Evolutionary conservation across 2,329 filamentous ascomycete species (phyloP).

Genomic region (Alternaria ethzedia): DNA sequence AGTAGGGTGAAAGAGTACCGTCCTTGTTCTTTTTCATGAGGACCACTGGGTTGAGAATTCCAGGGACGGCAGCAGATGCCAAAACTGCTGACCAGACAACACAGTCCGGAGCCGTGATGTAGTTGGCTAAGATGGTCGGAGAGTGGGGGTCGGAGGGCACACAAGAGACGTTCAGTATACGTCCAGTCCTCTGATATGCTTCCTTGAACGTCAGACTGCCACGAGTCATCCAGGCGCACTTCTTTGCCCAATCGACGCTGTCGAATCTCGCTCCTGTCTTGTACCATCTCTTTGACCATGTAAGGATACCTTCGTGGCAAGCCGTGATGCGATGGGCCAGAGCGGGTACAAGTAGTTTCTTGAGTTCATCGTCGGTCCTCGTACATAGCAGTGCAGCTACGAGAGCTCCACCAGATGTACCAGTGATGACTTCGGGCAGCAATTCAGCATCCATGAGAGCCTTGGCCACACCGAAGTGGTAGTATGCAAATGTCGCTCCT

Average conservation of each 20-base stretch:
- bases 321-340: slow-evolving; percentile 85
- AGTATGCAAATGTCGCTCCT: slow-evolving; percentile 93
- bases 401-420: slow-evolving; percentile 91
- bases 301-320: slow-evolving; percentile 76
- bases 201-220: slow-evolving; percentile 94
- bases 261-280: slow-evolving; percentile 93
- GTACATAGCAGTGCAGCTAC: slow-evolving; percentile 88
- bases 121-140: slow-evolving; percentile 90
- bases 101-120: slow-evolving; percentile 92
- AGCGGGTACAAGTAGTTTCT: slow-evolving; percentile 81
- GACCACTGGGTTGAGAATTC: slow-evolving; percentile 93
- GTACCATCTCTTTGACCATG: slow-evolving; percentile 87
- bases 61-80: slow-evolving; percentile 92
- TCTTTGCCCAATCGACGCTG: slow-evolving; percentile 85
- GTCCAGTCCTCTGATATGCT: slow-evolving; percentile 90
- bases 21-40: slow-evolving; percentile 84
- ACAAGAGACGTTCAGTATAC: slow-evolving; percentile 94
- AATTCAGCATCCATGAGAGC: slow-evolving; percentile 85
- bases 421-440: slow-evolving; percentile 92
- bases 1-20: slow-evolving; percentile 83
- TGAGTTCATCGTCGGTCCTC: slow-evolving; percentile 88
- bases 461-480: slow-evolving; percentile 92
- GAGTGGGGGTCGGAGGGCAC: slow-evolving; percentile 96
- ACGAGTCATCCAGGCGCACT: slow-evolving; percentile 86
- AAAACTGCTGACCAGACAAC: slow-evolving; percentile 98